These are phyloP conservation scores for Corrigiola litoralis DNA, from an alignment of 179 eudicot genomes.

Conservation along the genomic window DNA sequence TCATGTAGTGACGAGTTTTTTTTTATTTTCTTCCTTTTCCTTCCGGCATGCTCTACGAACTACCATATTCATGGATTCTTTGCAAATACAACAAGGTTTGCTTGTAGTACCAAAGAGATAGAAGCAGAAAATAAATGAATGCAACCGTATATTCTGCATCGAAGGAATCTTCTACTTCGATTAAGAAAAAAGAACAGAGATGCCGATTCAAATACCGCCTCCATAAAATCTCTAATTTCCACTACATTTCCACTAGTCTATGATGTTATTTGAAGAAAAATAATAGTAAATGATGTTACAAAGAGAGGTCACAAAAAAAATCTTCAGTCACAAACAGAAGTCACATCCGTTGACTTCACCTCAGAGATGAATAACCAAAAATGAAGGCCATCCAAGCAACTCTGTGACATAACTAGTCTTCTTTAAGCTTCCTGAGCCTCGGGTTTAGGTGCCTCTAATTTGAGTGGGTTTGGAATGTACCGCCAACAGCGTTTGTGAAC, in stretches of 20 bases:
- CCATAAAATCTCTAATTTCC: background rate
- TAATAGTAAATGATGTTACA: background rate
- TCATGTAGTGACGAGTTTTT: too few relatives aligned
- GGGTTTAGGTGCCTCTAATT: constrained; percentile 36
- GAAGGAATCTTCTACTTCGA: too few relatives aligned
- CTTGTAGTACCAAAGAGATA: too few relatives aligned
- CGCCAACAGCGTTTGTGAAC: constrained; percentile 96
- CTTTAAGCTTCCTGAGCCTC: constrained; percentile 57
- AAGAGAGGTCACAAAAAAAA: constrained; percentile 7
- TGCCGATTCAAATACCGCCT: background rate
- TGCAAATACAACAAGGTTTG: too few relatives aligned
- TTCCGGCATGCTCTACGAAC: too few relatives aligned
- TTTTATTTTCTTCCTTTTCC: too few relatives aligned
- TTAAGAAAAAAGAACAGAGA: background rate
- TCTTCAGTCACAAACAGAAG: background rate
- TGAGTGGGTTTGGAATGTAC: constrained; percentile 49
- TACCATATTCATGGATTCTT: too few relatives aligned
- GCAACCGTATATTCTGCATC: too few relatives aligned
- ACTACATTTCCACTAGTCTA: too few relatives aligned
- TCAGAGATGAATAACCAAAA: background rate
- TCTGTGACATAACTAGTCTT: background rate
- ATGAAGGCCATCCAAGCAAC: background rate
- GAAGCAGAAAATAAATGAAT: too few relatives aligned
- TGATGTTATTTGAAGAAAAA: constrained; percentile 9
- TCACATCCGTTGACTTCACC: background rate